Evolutionary conservation across 225 moss, liverwort and hornwort species (phyloP), one percentile per base, ranked within the genome.

Genomic region (Marchantia polymorpha): DNA sequence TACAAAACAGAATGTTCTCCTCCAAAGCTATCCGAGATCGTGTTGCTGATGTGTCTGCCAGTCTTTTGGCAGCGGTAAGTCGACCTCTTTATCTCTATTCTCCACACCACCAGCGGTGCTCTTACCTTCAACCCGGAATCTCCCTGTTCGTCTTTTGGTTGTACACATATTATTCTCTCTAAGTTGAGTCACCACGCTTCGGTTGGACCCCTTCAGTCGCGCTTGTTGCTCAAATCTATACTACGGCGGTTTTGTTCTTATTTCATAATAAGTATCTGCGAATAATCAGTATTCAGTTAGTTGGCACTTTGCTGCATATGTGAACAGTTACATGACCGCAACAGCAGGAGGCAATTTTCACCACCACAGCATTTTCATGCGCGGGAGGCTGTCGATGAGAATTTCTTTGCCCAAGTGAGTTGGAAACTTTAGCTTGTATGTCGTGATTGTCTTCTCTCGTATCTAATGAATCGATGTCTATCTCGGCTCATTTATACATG

Each of bases 241-340:
- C 46, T 46, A 47, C 47, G 19, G 47, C 69, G 7, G 39, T 68
- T 12, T 14, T 68, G 16, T 10, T 47, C 16, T 14, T 73, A 13
- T 13, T 53, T 26, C 27, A 13, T 13, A 26, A 15, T 22, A 15
- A 14, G 13, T 55, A 9, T 25, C 23, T 0, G 4, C 13, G 53
- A 73, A 27, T 10, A 27, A 0, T 19, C 12, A 26, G 26, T 12
- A 51, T 7, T 73, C 7, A 73, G 15, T 4, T 7, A 54, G 27
- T 22, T 54, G 26, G 13, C 26, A 3, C 26, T 17, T 67, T 63
- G 48, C 71, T 51, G 39, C 31, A 39, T 52, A 51, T 59, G 49
- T 80, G 23, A 82, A 82, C 92, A 96, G 97, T 86, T 99, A 84
- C 95, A 99, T 89, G 92, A 99, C 64, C 99, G 99, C 79, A 99